A percentile compares a stretch with the other conserved stretches of the same genome.
Conservation (phyloP, 257 asterid genomes). For the Asclepias syriaca region DNA sequence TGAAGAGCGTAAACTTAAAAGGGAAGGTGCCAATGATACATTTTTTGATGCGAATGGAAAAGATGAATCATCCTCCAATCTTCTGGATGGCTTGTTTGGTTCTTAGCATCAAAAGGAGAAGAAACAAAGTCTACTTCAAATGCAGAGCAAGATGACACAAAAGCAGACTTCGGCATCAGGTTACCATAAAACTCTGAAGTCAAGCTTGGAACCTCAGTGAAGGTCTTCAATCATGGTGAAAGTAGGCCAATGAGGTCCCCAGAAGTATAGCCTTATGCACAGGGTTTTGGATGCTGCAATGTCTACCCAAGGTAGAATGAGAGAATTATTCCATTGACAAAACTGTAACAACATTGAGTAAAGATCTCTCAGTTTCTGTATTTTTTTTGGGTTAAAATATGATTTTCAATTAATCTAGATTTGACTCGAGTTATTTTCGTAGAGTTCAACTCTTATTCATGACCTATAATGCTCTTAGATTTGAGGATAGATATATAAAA, state of each 20-base stretch:
- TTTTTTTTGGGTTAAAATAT: too few relatives aligned
- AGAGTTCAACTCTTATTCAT: too few relatives aligned
- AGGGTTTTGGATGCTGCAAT: not conserved
- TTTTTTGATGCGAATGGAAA: constrained; percentile 47
- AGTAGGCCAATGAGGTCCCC: not conserved
- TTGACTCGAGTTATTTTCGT: too few relatives aligned
- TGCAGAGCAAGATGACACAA: not conserved
- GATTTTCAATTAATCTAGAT: too few relatives aligned
- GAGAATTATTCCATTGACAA: constrained; percentile 8
- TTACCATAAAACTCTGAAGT: not conserved
- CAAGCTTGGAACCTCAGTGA: not conserved
- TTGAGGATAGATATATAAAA: too few relatives aligned
- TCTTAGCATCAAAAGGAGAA: constrained; percentile 23
- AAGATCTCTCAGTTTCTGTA: not conserved
- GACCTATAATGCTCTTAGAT: too few relatives aligned
- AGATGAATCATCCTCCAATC: constrained; percentile 61
- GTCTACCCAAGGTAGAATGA: not conserved
- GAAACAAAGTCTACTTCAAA: not conserved
- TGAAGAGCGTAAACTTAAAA: constrained; percentile 73
- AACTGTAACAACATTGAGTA: not conserved
- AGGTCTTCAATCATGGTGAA: not conserved
- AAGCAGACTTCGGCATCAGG: not conserved
- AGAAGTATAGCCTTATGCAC: not conserved
- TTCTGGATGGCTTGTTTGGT: constrained; percentile 62
- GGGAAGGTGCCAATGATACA: constrained; percentile 48